These are phyloP conservation scores for Petunia hybrid DNA, from an alignment of 305 asterid species.

Conservation along the genomic window DNA sequence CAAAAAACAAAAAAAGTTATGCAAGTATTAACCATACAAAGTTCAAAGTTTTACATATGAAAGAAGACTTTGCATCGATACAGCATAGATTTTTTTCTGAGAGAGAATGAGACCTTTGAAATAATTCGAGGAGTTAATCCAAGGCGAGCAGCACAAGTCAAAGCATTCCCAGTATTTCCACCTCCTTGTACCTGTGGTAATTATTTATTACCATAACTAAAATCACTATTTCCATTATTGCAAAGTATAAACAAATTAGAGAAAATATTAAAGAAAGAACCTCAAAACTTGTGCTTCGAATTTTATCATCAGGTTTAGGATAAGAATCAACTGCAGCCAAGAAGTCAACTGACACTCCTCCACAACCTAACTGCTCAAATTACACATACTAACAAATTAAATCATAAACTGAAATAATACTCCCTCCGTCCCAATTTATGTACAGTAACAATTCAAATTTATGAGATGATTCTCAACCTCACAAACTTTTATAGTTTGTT, in stretches of 20 bases:
- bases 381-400: constrained; percentile 28
- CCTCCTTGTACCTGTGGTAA: constrained; percentile 80
- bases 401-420: no score
- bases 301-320: constrained; percentile 94
- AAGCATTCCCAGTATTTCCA: constrained; percentile 94
- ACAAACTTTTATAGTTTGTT: no score
- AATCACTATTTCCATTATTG: neutral
- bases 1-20: neutral
- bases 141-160: constrained; percentile 90
- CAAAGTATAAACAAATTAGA: neutral
- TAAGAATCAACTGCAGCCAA: constrained; percentile 89
- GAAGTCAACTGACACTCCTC: constrained; percentile 65
- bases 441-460: no score
- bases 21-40: neutral
- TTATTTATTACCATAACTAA: neutral
- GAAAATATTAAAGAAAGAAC: constrained; percentile 40
- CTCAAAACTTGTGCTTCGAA: constrained; percentile 80
- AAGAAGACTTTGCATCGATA: neutral
- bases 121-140: constrained; percentile 81
- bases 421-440: no score
- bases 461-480: no score
- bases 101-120: constrained; percentile 66
- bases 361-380: constrained; percentile 80
- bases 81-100: neutral
- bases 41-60: neutral